These are phyloP conservation scores for Linderina pennispora DNA, from an alignment of 192 early-diverging fungal species.

Conservation along the genomic window DNA sequence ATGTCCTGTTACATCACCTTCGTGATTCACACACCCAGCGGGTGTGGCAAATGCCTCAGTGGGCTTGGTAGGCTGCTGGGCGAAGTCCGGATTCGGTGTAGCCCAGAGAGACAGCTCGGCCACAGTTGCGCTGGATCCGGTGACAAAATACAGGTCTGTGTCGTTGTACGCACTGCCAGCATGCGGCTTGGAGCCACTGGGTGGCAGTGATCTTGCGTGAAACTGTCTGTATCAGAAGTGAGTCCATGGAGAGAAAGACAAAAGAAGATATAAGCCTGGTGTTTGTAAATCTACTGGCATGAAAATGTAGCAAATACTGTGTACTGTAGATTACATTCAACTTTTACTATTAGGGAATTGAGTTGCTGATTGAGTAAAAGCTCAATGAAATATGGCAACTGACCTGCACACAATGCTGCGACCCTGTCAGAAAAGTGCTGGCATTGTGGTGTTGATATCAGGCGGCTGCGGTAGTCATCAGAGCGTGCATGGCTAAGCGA, in stretches of 20 bases:
- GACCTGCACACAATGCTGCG: too few relatives aligned
- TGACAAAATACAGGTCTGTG: constrained; percentile 29
- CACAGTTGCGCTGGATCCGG: constrained; percentile 29
- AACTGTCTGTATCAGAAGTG: constrained; percentile 33
- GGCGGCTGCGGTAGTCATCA: too few relatives aligned
- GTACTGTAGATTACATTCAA: too few relatives aligned
- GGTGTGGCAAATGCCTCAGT: constrained; percentile 18
- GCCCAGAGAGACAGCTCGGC: constrained; percentile 46
- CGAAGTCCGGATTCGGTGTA: constrained; percentile 31
- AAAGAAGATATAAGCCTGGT: too few relatives aligned
- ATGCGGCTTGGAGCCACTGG: constrained; percentile 34
- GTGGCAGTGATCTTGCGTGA: constrained; percentile 28
- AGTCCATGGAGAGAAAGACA: constrained; percentile 13
- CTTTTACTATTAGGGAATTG: too few relatives aligned
- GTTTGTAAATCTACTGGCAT: too few relatives aligned
- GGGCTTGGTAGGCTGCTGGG: constrained; percentile 2
- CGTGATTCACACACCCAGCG: constrained; percentile 17
- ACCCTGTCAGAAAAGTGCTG: too few relatives aligned
- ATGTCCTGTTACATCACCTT: constrained; percentile 34
- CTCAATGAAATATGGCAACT: too few relatives aligned
- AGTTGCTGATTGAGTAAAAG: too few relatives aligned
- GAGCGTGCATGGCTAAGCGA: too few relatives aligned
- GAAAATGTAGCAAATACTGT: too few relatives aligned
- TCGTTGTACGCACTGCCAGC: constrained; percentile 42
- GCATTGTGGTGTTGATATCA: too few relatives aligned